Evolutionary conservation across 1,284 basidiomycete genomes (phyloP).

Genomic region (Sphagnurus paluster): DNA sequence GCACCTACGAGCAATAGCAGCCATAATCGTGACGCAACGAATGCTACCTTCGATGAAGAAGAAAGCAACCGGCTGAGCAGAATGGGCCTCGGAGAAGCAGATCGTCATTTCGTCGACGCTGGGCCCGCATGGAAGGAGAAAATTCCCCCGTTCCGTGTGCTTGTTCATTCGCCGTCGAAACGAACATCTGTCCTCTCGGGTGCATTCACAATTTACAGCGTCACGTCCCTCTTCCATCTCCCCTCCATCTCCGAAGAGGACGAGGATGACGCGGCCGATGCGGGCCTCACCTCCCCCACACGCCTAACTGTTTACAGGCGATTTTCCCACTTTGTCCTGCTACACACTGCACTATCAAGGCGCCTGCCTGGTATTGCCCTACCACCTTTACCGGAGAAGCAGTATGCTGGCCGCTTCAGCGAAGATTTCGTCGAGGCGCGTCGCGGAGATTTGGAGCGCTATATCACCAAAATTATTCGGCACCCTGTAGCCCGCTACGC

Average conservation of each 20-base stretch:
- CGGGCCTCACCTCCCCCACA: conserved; percentile 36
- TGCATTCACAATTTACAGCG: conserved; percentile 73
- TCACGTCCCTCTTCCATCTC: conserved; percentile 71
- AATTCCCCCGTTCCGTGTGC: conserved; percentile 67
- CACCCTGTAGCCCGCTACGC: conserved; percentile 80
- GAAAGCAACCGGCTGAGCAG: conserved; percentile 34
- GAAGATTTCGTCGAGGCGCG: conserved; percentile 82
- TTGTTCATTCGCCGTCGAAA: conserved; percentile 81
- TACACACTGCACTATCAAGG: conserved; percentile 68
- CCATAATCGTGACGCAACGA: conserved; percentile 25
- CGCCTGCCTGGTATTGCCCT: conserved; percentile 75
- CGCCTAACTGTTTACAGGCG: conserved; percentile 75
- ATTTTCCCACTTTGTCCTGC: conserved; percentile 81
- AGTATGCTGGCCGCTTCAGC: conserved; percentile 79
- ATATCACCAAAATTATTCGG: conserved; percentile 70
- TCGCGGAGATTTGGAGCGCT: conserved; percentile 77
- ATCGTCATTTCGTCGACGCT: conserved; percentile 73
- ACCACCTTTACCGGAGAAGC: conserved; percentile 82
- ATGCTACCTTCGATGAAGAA: conserved; percentile 36
- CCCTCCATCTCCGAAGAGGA: conserved; percentile 26
- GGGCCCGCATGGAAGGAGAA: conserved; percentile 75
- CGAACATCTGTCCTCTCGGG: conserved; percentile 64
- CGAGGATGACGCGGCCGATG: conserved; percentile 22
- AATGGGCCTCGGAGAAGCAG: conserved; percentile 51
- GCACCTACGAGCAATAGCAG: too few species aligned